A percentile compares a stretch with the other conserved stretches of the same genome.
Conservation (phyloP, 805 yeast genomes). For the Clavispora santaluciae region DNA sequence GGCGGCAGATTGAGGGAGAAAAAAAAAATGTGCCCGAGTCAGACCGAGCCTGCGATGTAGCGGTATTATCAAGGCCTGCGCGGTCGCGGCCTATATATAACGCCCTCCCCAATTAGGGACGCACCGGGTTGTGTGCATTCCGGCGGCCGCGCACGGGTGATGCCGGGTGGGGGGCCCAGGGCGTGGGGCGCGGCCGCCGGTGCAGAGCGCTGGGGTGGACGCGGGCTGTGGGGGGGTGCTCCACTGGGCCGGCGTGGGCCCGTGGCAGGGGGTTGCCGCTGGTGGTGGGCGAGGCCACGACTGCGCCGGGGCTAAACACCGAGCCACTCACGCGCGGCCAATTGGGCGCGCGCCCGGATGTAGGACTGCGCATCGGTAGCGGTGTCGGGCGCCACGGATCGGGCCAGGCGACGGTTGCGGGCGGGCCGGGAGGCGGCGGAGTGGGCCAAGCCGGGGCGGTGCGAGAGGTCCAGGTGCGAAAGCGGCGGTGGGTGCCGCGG, state of each 20-base stretch:
- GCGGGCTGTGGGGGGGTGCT: no score
- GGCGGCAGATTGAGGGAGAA: neutral
- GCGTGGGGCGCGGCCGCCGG: no score
- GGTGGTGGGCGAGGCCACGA: no score
- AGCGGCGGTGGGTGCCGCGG: no score
- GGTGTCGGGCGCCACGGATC: no score
- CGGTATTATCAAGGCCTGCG: neutral
- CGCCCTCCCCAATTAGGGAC: slow-evolving; percentile 1
- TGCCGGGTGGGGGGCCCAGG: no score
- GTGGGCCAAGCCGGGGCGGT: no score
- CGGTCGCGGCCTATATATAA: slow-evolving; percentile 1
- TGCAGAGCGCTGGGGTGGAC: no score
- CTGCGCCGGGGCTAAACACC: neutral
- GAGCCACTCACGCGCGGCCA: neutral
- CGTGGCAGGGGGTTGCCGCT: no score
- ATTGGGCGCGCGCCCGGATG: neutral
- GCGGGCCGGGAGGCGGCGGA: no score
- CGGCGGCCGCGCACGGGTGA: slow-evolving; percentile 5
- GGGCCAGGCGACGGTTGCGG: no score
- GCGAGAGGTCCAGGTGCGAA: no score
- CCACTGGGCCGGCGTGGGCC: neutral
- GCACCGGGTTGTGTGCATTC: slow-evolving; percentile 3
- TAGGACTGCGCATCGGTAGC: neutral
- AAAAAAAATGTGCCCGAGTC: neutral
- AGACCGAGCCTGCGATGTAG: neutral